phyloP scores from a whole-genome alignment of 2,329 filamentous ascomycete species.

The Aspergillus luchuensis region DNA sequence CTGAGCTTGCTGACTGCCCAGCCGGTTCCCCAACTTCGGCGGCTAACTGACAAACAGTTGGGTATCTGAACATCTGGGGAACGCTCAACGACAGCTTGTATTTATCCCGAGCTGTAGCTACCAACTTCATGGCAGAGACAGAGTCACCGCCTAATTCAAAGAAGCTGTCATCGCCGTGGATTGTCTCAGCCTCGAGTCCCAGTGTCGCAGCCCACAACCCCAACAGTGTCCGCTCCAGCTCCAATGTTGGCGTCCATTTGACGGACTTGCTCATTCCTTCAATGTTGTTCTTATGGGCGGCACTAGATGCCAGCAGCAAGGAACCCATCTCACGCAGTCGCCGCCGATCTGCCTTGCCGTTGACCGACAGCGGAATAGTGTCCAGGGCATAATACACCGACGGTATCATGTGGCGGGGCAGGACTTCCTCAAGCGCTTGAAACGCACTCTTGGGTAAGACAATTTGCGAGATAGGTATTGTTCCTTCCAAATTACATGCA shows the following conservation, averaged over 20 bases:
- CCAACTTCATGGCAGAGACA: not conserved
- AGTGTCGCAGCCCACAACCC: not conserved
- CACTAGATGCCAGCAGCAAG: not conserved
- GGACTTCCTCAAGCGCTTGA: not conserved
- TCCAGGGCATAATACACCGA: not conserved
- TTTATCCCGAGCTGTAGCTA: not conserved
- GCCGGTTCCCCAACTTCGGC: not conserved
- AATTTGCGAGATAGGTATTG: not conserved
- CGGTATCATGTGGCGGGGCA: slow-evolving; percentile 7
- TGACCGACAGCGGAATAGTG: not conserved
- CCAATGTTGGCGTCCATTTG: not conserved
- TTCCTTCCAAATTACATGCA: too few relatives aligned
- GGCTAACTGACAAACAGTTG: not conserved
- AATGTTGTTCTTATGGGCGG: not conserved
- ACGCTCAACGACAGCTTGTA: not conserved
- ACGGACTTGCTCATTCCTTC: not conserved
- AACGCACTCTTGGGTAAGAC: not conserved
- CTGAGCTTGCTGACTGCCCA: not conserved
- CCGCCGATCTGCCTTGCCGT: slow-evolving; percentile 1
- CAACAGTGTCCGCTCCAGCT: not conserved
- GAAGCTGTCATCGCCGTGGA: not conserved
- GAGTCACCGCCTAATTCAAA: not conserved
- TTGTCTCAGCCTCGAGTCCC: not conserved
- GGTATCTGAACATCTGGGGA: not conserved
- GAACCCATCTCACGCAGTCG: not conserved